Percentiles rank a stretch among this genome's conserved stretches.
phyloP scores from a whole-genome alignment of 331 rosid genomes.

The Quercus lobata region DNA sequence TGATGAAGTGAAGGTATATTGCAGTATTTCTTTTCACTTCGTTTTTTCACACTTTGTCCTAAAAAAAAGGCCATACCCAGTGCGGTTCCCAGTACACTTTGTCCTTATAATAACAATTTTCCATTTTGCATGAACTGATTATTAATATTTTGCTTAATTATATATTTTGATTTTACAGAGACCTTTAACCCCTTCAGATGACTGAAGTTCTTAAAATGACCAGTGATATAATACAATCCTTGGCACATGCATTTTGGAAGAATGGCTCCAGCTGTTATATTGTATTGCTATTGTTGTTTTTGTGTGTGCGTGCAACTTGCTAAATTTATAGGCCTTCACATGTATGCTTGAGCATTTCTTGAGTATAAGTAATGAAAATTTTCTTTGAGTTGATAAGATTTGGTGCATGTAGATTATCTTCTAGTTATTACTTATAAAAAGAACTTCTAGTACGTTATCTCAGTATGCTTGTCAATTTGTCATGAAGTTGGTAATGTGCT shows the following conservation, averaged over 20 bases:
- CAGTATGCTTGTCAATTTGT: too few species aligned
- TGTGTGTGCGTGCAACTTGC: background rate
- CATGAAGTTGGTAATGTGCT: background rate
- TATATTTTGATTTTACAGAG: background rate
- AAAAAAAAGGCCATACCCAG: too few species aligned
- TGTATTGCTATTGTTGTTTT: background rate
- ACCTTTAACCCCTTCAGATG: background rate
- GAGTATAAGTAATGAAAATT: too few species aligned
- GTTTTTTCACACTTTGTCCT: background rate
- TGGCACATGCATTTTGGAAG: background rate
- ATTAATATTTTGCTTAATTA: background rate
- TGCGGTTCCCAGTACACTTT: too few species aligned
- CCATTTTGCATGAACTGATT: background rate
- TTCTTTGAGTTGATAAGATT: too few species aligned
- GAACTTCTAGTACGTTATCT: too few species aligned
- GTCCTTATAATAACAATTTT: background rate
- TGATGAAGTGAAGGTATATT: slow-evolving; percentile 88
- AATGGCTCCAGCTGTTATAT: background rate
- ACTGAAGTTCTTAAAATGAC: background rate
- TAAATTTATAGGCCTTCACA: background rate
- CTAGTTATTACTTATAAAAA: too few species aligned
- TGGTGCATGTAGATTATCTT: too few species aligned
- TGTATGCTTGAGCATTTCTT: too few species aligned
- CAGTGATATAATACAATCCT: background rate
- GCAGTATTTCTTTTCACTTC: background rate